A percentile compares a stretch with the other conserved stretches of the same genome.
Evolutionary conservation across 2,329 filamentous ascomycete species (phyloP).

Genomic region (Aspergillus piperis): DNA sequence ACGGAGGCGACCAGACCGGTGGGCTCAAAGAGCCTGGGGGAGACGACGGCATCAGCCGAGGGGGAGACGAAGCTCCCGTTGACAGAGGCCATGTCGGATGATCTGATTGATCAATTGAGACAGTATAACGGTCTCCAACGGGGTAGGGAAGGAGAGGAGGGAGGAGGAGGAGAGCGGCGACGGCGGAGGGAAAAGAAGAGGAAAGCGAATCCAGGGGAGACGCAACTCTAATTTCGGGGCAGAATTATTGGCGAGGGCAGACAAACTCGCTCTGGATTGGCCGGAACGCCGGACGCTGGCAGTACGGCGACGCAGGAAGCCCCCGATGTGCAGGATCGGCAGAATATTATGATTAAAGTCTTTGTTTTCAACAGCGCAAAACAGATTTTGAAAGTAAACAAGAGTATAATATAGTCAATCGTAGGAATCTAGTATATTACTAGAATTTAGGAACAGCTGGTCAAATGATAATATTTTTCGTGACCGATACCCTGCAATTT

Average conservation of each 20-base stretch:
- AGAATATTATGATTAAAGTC: background rate
- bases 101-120: conserved; percentile 18
- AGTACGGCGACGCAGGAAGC: background rate
- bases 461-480: too few relatives aligned
- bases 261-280: conserved; percentile 2
- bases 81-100: conserved; percentile 47
- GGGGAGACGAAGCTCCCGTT: conserved; percentile 72
- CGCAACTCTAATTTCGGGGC: conserved; percentile 9
- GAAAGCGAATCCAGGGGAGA: conserved; percentile 11
- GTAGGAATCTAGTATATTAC: too few relatives aligned
- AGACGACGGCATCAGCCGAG: conserved; percentile 62
- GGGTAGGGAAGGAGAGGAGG: conserved; percentile 13
- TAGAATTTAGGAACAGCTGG: too few relatives aligned
- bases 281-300: background rate
- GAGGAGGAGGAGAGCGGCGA: conserved; percentile 5
- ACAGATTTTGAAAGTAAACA: too few relatives aligned
- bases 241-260: conserved; percentile 10
- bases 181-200: conserved; percentile 10
- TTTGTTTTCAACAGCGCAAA: too few relatives aligned
- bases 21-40: conserved; percentile 53
- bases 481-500: too few relatives aligned
- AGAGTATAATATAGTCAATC: too few relatives aligned
- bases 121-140: conserved; percentile 19
- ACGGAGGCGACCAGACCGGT: conserved; percentile 55
- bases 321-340: background rate